Evolutionary conservation across 78 protist genomes (phyloP).

Genomic region (Protostelium mycophagum): DNA sequence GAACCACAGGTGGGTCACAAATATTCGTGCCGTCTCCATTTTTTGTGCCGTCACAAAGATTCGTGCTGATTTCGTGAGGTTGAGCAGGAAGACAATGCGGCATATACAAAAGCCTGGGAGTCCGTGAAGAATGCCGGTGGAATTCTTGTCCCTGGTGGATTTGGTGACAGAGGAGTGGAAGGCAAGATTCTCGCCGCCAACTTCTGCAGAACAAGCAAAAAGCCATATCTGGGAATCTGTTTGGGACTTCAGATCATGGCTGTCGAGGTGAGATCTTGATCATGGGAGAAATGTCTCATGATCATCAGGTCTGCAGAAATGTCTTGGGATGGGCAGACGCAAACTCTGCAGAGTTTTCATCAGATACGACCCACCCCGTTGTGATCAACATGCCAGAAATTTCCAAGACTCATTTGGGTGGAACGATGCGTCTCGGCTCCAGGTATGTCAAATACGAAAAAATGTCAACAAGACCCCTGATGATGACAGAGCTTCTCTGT

Average conservation of each 20-base stretch:
- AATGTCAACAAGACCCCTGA: background rate
- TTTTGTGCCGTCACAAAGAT: background rate
- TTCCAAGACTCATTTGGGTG: slow-evolving; percentile 88
- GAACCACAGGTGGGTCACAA: slow-evolving; percentile 10
- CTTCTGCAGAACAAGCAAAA: slow-evolving; percentile 78
- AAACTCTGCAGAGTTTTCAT: slow-evolving; percentile 67
- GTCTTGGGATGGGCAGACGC: slow-evolving; percentile 69
- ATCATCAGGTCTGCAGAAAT: slow-evolving; percentile 14
- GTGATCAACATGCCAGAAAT: slow-evolving; percentile 93
- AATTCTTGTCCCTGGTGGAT: slow-evolving; percentile 97
- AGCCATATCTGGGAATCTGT: slow-evolving; percentile 94
- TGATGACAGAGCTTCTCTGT: slow-evolving; percentile 21
- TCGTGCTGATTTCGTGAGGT: background rate
- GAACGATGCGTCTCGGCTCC: slow-evolving; percentile 96
- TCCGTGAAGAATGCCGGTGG: slow-evolving; percentile 65
- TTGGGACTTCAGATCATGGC: slow-evolving; percentile 95
- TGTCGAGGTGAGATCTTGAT: slow-evolving; percentile 73
- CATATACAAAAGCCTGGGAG: slow-evolving; percentile 47
- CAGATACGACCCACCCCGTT: slow-evolving; percentile 27
- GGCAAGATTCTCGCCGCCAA: slow-evolving; percentile 83
- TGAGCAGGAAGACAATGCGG: background rate
- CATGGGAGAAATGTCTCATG: slow-evolving; percentile 5
- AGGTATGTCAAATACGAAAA: slow-evolving; percentile 15
- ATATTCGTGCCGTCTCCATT: background rate
- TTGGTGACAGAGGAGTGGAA: slow-evolving; percentile 93